A percentile compares a stretch with the other conserved stretches of the same genome.
These are phyloP conservation scores for Penicillium cosmopolitanum DNA, from an alignment of 495 filamentous ascomycete genomes.

Conservation along the genomic window DNA sequence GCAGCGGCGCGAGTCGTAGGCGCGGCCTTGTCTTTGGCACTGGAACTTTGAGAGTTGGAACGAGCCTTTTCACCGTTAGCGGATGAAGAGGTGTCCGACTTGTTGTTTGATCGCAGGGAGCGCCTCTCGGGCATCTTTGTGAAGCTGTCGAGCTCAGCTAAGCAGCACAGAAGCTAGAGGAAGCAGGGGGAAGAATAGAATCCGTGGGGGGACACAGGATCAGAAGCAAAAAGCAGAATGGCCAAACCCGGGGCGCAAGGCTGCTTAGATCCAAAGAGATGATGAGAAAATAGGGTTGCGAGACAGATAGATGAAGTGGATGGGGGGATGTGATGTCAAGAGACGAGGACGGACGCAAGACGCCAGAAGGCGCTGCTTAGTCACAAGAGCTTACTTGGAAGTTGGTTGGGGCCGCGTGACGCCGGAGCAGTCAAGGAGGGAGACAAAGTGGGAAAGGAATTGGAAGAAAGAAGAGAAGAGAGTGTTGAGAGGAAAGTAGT, in stretches of 20 bases:
- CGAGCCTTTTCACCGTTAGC: slow-evolving; percentile 59
- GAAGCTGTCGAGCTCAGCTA: slow-evolving; percentile 42
- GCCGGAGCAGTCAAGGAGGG: neutral
- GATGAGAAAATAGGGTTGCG: slow-evolving; percentile 29
- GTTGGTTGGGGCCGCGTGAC: slow-evolving; percentile 6
- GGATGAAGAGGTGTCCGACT: slow-evolving; percentile 57
- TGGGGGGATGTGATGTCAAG: slow-evolving; percentile 54
- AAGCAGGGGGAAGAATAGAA: slow-evolving; percentile 32
- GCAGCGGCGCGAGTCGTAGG: slow-evolving; percentile 48
- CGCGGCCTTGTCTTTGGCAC: slow-evolving; percentile 52
- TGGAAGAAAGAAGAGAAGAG: neutral
- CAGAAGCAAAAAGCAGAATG: slow-evolving; percentile 24
- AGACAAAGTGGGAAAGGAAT: neutral
- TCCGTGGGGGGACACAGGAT: slow-evolving; percentile 19
- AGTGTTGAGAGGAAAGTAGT: neutral
- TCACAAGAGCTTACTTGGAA: slow-evolving; percentile 42
- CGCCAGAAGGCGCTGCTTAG: slow-evolving; percentile 44
- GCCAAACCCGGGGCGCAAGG: slow-evolving; percentile 23
- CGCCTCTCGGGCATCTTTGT: slow-evolving; percentile 61
- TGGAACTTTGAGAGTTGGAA: slow-evolving; percentile 55
- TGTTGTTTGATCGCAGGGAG: slow-evolving; percentile 60
- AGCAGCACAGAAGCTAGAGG: slow-evolving; percentile 38
- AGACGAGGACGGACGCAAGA: slow-evolving; percentile 43
- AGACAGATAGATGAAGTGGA: slow-evolving; percentile 43
- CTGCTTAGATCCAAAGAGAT: slow-evolving; percentile 22